Evolutionary conservation across 768 basidiomycete species (phyloP), one percentile per base, ranked within the genome.

Genomic region (Phylloporus sp.): DNA sequence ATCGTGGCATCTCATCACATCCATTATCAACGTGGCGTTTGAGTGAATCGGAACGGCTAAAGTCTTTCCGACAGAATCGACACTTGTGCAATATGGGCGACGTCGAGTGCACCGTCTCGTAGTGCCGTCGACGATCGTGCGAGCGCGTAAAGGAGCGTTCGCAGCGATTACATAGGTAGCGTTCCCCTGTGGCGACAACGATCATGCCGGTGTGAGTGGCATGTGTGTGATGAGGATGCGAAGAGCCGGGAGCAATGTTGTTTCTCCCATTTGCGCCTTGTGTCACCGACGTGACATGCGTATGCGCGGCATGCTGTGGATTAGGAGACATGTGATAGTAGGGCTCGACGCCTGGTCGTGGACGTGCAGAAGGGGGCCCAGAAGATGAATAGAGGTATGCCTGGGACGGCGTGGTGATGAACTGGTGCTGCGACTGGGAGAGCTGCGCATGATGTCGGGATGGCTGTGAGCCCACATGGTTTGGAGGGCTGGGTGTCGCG

Each of bases 11-110:
- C 64, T 83, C 81, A 65, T 85, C 83, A 72, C 86, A 88, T 45
- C 88, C 88, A 59, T 89, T 88, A 73, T 91, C 88, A 47, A 86
- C 59, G 69, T 91, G 89, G 65, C 89, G 77, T 70, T 90, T 91
- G 57, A 90, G 74, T 52, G 89, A 91, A 71, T 88, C 86, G 44
- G 71, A 78, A 66, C 89, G 81, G 71, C 86, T 87, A 66, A 90
- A 89, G 63, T 83, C 83, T 69, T 89, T 90, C 59, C 78, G 76
- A 69, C 89, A 91, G 65, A 75, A 84, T 24, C 77, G 78, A 70
- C 89, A 91, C 46, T 76, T 78, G 65, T 91, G 87, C 58, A 80
- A 71, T 51, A 82, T 75, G 20, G 86, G 84, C 13, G 77, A 74
- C 31, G 82, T 64, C 39, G 82, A 75, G 60, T 90, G 88, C 59